These are phyloP conservation scores for Clitopilus hobsonii DNA, from an alignment of 768 basidiomycete species.

Conservation along the genomic window DNA sequence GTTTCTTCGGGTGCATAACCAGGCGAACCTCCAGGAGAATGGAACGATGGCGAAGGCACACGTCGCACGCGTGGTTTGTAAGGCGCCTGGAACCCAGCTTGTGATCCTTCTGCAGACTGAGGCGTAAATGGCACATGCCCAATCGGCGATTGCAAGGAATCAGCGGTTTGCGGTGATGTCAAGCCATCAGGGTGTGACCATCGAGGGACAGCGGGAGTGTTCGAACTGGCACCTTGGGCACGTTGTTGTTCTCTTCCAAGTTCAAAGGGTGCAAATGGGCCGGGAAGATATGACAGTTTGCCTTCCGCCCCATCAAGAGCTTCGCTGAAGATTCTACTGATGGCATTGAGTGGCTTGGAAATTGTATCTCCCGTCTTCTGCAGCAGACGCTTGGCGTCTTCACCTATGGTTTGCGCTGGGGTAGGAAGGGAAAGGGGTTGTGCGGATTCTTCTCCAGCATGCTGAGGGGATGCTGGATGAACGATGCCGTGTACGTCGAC, in stretches of 20 bases:
- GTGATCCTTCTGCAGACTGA: constrained; percentile 34
- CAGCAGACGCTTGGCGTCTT: constrained; percentile 78
- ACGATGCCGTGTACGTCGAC: constrained; percentile 17
- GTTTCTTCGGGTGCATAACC: constrained; percentile 41
- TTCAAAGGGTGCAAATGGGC: constrained; percentile 67
- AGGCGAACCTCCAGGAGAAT: constrained; percentile 24
- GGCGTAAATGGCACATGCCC: constrained; percentile 24
- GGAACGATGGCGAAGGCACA: constrained; percentile 37
- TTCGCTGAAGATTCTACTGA: constrained; percentile 83
- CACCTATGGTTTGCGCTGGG: constrained; percentile 46
- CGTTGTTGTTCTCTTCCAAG: constrained; percentile 47
- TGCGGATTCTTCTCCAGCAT: constrained; percentile 88
- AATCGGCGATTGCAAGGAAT: not conserved
- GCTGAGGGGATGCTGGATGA: constrained; percentile 30
- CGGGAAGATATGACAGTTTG: constrained; percentile 59
- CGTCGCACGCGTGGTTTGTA: constrained; percentile 71
- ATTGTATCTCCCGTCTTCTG: constrained; percentile 90
- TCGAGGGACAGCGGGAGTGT: constrained; percentile 27
- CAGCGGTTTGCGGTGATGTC: not conserved
- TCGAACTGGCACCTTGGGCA: constrained; percentile 18
- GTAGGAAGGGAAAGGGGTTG: constrained; percentile 65
- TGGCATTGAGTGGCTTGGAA: constrained; percentile 86
- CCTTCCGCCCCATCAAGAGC: constrained; percentile 72
- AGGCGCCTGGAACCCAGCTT: constrained; percentile 51
- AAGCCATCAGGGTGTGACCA: constrained; percentile 19